Conservation (phyloP, 306 rosid genomes). For the peach (Prunus persica) region DNA sequence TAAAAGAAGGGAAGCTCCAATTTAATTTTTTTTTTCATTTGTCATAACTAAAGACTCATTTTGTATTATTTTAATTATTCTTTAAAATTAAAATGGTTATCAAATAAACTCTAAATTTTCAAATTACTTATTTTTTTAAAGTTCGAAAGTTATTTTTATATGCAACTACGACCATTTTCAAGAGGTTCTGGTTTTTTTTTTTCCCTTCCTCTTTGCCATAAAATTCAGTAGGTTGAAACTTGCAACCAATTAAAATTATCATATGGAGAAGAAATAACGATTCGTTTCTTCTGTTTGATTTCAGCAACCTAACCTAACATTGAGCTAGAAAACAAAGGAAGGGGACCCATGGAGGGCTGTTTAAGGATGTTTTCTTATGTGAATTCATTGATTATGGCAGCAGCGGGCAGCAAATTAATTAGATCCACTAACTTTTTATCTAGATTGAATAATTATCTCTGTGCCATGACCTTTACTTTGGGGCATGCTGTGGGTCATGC, state of each 20-base stretch:
- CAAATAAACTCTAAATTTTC: too few species aligned
- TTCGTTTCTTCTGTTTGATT: background rate
- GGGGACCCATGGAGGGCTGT: background rate
- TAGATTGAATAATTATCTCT: background rate
- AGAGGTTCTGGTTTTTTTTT: too few species aligned
- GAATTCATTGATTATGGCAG: background rate
- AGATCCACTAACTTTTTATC: background rate
- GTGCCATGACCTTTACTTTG: background rate
- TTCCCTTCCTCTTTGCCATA: too few species aligned
- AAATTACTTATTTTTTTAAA: too few species aligned
- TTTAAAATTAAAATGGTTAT: too few species aligned
- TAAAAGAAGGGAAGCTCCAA: too few species aligned
- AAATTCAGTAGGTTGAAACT: background rate
- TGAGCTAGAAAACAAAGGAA: background rate
- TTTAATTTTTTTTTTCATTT: too few species aligned
- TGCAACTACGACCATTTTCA: too few species aligned
- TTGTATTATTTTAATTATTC: too few species aligned
- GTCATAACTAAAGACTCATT: too few species aligned
- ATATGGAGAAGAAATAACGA: background rate
- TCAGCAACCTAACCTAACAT: too few species aligned
- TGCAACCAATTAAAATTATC: background rate
- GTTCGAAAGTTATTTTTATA: too few species aligned
- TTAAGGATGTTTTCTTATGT: constrained; percentile 5
- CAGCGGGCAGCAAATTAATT: background rate
- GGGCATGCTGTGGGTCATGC: background rate